phyloP scores from a whole-genome alignment of 768 basidiomycete species.

The Suillus tomentosus region DNA sequence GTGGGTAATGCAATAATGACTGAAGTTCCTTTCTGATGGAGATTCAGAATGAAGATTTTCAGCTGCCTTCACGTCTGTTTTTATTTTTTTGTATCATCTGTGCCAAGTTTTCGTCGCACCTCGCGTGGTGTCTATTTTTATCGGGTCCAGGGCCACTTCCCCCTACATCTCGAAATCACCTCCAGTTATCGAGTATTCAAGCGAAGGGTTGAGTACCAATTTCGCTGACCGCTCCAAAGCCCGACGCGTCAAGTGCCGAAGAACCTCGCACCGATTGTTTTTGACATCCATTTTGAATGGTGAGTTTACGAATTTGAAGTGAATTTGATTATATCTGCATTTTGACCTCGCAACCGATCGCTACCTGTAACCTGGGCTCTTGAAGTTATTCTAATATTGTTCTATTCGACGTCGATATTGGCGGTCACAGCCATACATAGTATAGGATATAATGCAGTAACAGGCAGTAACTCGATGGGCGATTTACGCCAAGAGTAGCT shows the following conservation, averaged over 20 bases:
- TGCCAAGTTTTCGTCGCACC: background rate
- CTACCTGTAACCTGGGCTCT: background rate
- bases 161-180: background rate
- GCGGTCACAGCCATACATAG: constrained; percentile 4
- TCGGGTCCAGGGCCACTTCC: no score
- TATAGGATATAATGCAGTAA: background rate
- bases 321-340: constrained; percentile 1
- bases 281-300: background rate
- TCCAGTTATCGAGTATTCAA: background rate
- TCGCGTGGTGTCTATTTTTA: constrained; percentile 1
- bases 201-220: background rate
- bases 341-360: constrained; percentile 6
- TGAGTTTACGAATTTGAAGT: background rate
- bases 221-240: background rate
- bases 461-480: background rate
- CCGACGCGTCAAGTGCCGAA: background rate
- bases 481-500: background rate
- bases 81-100: background rate
- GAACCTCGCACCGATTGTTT: background rate
- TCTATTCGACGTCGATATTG: background rate
- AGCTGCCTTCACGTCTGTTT: background rate
- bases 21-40: background rate
- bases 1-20: background rate
- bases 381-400: background rate
- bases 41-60: background rate